Base-by-base conservation (phyloP, 768 basidiomycete species). In the Polyporus arcularius region DNA sequence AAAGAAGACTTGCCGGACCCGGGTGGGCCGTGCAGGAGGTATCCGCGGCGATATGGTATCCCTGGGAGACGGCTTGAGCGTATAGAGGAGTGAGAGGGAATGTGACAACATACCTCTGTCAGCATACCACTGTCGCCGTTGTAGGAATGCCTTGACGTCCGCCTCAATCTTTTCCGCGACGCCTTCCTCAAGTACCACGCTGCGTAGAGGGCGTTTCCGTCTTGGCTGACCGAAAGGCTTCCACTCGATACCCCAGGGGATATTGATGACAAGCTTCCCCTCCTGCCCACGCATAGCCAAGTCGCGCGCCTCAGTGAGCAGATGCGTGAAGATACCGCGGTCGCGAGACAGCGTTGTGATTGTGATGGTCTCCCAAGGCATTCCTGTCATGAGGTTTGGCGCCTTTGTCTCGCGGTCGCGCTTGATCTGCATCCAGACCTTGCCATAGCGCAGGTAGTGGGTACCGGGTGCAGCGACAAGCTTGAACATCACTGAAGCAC, bases 1-100 rank as follows among this genome's bases (percentile, higher is more conserved):
- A 93, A 99, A 6, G 97, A 99, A 1, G 96, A 96, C 72, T 99
- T 99, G 51, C 97, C 97, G 0, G 95, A 97, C 15, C 97, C 97
- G 7, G 97, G 97, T 21, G 97, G 97, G 11, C 97, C 97, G 68
- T 98, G 85, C 15, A 99, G 77, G 10, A 99, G 83, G 73, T 98
- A 98, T 41, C 97, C 97, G 62, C 97, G 84, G 26, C 97, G 87
- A 71, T 98, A 99, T 0, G 97, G 97, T 60, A 99, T 97, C 16
- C 96, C 96, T 98, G 60, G 38, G 2, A 15, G n/a, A 21, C 28
- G 9, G 5, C 3, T 9, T 61, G 38, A 47, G 57, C 21, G 21
- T 26, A 26, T 26, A 26, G 21, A 56, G 55, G 35, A 47, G 31
- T n/a, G 45, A 18, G 47, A 43, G 41, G 7, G 31, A 18, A 3